These are phyloP conservation scores for Saturnispora sekii DNA, from an alignment of 805 yeast genomes.

Conservation along the genomic window DNA sequence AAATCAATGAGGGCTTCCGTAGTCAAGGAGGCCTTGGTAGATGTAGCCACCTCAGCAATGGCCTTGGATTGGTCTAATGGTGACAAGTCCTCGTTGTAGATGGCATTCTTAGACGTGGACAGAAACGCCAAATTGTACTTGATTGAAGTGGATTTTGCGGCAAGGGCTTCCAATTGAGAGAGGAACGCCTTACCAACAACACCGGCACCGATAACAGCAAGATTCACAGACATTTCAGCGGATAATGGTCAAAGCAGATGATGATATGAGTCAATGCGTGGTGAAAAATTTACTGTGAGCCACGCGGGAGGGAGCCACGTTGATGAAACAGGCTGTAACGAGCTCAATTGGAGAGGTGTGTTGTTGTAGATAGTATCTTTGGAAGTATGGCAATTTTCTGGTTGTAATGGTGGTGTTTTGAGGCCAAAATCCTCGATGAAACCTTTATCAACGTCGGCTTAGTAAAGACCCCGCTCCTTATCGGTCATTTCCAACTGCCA, in stretches of 20 bases:
- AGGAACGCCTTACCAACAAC: constrained; percentile 91
- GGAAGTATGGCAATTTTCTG: neutral
- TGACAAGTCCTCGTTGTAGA: constrained; percentile 56
- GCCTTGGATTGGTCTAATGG: constrained; percentile 61
- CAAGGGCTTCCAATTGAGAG: constrained; percentile 60
- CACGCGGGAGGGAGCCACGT: no score
- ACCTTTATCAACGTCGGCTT: neutral
- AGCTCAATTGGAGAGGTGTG: no score
- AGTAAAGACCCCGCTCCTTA: constrained; percentile 18
- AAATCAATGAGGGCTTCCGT: constrained; percentile 50
- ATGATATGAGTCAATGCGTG: neutral
- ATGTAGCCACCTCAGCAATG: constrained; percentile 37
- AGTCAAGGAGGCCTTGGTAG: constrained; percentile 41
- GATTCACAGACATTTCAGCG: constrained; percentile 44
- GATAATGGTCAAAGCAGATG: neutral
- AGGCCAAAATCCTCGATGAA: neutral
- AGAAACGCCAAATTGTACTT: constrained; percentile 70
- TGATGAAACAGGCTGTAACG: no score
- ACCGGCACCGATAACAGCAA: constrained; percentile 81
- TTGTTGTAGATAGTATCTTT: neutral
- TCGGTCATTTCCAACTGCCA: constrained; percentile 34
- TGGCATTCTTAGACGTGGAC: constrained; percentile 64
- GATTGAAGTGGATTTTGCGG: constrained; percentile 33
- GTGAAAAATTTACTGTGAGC: no score
- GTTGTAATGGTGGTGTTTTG: neutral